A percentile compares a stretch with the other conserved stretches of the same genome.
Conservation (phyloP, 1,284 basidiomycete genomes). For the Coniophora puteana region DNA sequence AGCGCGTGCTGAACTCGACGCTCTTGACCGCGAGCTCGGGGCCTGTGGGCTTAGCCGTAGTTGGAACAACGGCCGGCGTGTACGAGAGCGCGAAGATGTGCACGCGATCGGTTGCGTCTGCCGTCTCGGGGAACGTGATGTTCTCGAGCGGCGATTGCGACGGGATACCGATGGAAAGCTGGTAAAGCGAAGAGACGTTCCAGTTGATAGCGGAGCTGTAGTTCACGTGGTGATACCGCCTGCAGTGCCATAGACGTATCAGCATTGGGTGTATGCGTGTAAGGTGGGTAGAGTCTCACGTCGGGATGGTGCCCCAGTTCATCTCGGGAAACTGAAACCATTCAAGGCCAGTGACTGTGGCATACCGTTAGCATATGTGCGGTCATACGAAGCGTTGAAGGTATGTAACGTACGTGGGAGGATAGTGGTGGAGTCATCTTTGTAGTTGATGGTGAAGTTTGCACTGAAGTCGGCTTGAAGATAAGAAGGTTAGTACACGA, state of each 20-base stretch:
- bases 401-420: slow-evolving; percentile 26
- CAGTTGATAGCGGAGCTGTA: slow-evolving; percentile 29
- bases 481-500: not conserved
- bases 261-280: not conserved
- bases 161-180: slow-evolving; percentile 39
- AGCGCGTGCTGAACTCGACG: slow-evolving; percentile 39
- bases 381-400: not conserved
- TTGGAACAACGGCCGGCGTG: slow-evolving; percentile 27
- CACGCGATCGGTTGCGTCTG: slow-evolving; percentile 27
- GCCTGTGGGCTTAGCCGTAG: slow-evolving; percentile 5
- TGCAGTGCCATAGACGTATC: slow-evolving; percentile 11
- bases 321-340: slow-evolving; percentile 35
- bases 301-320: slow-evolving; percentile 34
- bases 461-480: slow-evolving; percentile 28
- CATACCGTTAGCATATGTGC: too few species aligned
- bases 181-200: slow-evolving; percentile 39
- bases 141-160: slow-evolving; percentile 35
- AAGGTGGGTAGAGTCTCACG: slow-evolving; percentile 29
- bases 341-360: slow-evolving; percentile 35
- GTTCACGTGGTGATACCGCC: slow-evolving; percentile 35
- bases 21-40: slow-evolving; percentile 35
- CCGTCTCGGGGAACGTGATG: slow-evolving; percentile 35
- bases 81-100: slow-evolving; percentile 45
- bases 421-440: slow-evolving; percentile 27
- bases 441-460: slow-evolving; percentile 31